A percentile compares a stretch with the other conserved stretches of the same genome.
Conservation (phyloP, 768 basidiomycete species). For the Boletus reticuloceps region DNA sequence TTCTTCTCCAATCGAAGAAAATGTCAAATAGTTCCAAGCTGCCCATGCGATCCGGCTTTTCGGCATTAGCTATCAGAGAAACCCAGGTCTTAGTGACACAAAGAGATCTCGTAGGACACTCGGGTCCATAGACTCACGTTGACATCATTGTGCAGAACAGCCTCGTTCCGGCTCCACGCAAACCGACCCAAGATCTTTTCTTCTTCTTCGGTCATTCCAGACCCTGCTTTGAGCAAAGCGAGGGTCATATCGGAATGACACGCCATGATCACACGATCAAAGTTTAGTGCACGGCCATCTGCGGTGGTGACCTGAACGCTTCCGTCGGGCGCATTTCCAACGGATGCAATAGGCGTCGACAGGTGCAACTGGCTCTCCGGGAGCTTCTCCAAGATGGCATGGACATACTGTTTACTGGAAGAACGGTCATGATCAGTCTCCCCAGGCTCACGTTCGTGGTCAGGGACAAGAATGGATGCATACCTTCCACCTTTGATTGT, state of each 20-base stretch:
- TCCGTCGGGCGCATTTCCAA: conserved; percentile 32
- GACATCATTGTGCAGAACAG: conserved; percentile 62
- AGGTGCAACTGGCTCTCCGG: conserved; percentile 55
- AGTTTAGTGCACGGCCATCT: conserved; percentile 42
- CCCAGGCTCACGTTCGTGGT: neutral
- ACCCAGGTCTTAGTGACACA: neutral
- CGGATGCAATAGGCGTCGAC: conserved; percentile 50
- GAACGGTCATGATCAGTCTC: neutral
- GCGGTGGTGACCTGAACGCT: conserved; percentile 46
- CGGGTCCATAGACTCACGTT: conserved; percentile 37
- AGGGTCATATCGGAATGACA: conserved; percentile 70
- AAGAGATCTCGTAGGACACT: neutral
- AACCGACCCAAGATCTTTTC: conserved; percentile 54
- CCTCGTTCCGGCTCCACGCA: conserved; percentile 67
- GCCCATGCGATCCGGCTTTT: conserved; percentile 60
- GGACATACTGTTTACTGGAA: conserved; percentile 61
- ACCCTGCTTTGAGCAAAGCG: conserved; percentile 37
- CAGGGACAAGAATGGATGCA: conserved; percentile 6
- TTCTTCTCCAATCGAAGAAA: conserved; percentile 36
- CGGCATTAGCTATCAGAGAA: conserved; percentile 59
- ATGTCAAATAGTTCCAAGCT: conserved; percentile 78
- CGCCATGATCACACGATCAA: conserved; percentile 73
- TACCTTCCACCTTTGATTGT: conserved; percentile 74
- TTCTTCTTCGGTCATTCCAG: conserved; percentile 50
- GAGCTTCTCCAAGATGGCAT: conserved; percentile 55